phyloP scores from a whole-genome alignment of 1,284 basidiomycete genomes.

The Athelia psychrophila region DNA sequence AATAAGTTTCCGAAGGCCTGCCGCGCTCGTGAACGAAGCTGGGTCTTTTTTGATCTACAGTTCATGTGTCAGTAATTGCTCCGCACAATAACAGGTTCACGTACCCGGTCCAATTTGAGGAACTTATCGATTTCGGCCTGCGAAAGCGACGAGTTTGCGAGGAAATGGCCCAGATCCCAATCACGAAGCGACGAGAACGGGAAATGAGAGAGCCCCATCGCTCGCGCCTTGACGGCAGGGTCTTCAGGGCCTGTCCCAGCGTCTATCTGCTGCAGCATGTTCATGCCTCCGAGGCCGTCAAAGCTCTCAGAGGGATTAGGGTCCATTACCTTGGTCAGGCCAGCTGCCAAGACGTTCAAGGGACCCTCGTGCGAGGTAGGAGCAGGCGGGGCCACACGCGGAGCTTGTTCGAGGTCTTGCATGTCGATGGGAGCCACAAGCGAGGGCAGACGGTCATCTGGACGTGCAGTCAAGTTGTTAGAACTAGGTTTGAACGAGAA shows the following conservation, averaged over 20 bases:
- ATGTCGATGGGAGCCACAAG: too few relatives aligned
- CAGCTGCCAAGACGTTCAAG: not conserved
- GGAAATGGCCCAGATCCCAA: not conserved
- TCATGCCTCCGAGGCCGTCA: not conserved
- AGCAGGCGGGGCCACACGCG: too few relatives aligned
- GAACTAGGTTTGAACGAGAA: too few relatives aligned
- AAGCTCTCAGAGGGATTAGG: not conserved
- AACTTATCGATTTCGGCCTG: not conserved
- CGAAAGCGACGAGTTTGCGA: not conserved
- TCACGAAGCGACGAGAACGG: not conserved
- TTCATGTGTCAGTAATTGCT: not conserved
- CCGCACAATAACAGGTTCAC: not conserved
- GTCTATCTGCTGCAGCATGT: not conserved
- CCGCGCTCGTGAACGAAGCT: conserved; percentile 25
- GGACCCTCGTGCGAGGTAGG: too few relatives aligned
- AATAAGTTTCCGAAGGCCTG: conserved; percentile 18
- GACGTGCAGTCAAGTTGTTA: too few relatives aligned
- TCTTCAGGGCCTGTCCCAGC: not conserved
- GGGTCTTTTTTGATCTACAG: conserved; percentile 8
- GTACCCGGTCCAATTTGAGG: not conserved
- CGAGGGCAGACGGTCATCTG: too few relatives aligned
- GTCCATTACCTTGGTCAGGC: not conserved
- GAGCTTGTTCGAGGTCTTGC: too few relatives aligned
- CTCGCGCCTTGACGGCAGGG: too few relatives aligned
- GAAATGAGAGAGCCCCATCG: not conserved